phyloP scores from a whole-genome alignment of 2,329 filamentous ascomycete species.

The Fusarium aywerte region DNA sequence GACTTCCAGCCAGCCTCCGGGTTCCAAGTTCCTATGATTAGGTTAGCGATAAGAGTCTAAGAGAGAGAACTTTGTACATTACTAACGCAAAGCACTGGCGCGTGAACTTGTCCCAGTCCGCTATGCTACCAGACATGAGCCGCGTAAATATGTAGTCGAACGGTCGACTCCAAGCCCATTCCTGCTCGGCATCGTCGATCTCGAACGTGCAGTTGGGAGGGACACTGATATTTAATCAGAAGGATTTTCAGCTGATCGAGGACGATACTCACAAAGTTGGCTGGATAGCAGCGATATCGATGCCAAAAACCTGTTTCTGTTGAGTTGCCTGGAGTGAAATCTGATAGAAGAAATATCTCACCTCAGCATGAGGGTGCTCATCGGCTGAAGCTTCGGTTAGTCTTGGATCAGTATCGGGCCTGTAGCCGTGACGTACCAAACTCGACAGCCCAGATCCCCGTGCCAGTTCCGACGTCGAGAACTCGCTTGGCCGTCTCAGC shows the following conservation, averaged over 20 bases:
- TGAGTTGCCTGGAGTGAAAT: rapidly evolving
- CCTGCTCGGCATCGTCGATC: conserved; percentile 21
- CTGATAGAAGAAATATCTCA: too few relatives aligned
- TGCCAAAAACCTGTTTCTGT: conserved; percentile 1
- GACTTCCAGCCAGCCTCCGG: conserved; percentile 36
- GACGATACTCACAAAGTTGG: conserved; percentile 3
- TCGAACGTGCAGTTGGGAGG: conserved; percentile 25
- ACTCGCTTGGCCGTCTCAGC: conserved; percentile 22
- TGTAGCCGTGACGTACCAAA: conserved; percentile 26
- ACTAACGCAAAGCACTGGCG: conserved; percentile 16
- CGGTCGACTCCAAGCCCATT: conserved; percentile 23
- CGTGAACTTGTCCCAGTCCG: conserved; percentile 23
- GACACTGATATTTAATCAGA: not conserved
- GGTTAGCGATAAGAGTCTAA: not conserved
- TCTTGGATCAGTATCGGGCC: rapidly evolving
- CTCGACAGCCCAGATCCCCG: conserved; percentile 31
- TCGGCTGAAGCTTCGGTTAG: conserved; percentile 1
- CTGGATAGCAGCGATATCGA: conserved; percentile 29
- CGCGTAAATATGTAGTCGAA: conserved; percentile 35
- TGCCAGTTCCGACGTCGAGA: conserved; percentile 29
- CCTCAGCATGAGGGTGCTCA: conserved; percentile 29
- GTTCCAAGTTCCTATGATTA: not conserved
- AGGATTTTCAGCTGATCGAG: rapidly evolving
- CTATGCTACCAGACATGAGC: conserved; percentile 32
- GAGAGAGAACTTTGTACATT: rapidly evolving